Evolutionary conservation across 805 yeast genomes (phyloP).

Genomic region (Candida nitratophila): DNA sequence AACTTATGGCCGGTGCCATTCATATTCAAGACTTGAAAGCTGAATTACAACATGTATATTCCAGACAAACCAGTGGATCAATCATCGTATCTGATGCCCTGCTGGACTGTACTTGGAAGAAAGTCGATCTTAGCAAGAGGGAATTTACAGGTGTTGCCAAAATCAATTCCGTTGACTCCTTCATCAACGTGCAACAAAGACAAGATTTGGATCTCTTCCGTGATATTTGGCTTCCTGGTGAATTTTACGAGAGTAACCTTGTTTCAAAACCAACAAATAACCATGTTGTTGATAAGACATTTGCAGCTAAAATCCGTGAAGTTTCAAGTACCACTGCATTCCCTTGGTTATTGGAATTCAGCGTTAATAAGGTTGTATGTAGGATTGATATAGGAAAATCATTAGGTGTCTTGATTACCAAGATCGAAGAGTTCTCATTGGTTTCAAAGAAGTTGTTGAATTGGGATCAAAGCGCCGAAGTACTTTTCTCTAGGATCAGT

Average conservation of each 20-base stretch:
- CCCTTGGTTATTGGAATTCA: slow-evolving; percentile 66
- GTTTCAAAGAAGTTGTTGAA: slow-evolving; percentile 57
- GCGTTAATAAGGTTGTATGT: slow-evolving; percentile 44
- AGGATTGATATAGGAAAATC: slow-evolving; percentile 79
- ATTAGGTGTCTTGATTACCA: slow-evolving; percentile 56
- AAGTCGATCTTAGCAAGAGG: slow-evolving; percentile 24
- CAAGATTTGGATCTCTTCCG: slow-evolving; percentile 80
- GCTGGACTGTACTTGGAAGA: slow-evolving; percentile 13
- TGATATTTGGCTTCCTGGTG: slow-evolving; percentile 72
- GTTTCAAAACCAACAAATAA: slow-evolving; percentile 4
- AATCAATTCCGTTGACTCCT: slow-evolving; percentile 49
- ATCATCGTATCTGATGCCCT: slow-evolving; percentile 40
- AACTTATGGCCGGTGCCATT: slow-evolving; percentile 33
- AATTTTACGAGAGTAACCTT: slow-evolving; percentile 19
- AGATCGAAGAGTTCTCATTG: slow-evolving; percentile 58
- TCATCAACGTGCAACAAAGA: slow-evolving; percentile 72
- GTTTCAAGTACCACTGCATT: slow-evolving; percentile 58
- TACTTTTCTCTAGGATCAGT: slow-evolving; percentile 47
- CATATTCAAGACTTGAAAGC: slow-evolving; percentile 54
- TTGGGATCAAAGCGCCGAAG: slow-evolving; percentile 64
- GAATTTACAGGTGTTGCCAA: slow-evolving; percentile 41
- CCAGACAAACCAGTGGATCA: slow-evolving; percentile 82
- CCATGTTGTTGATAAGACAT: slow-evolving; percentile 19
- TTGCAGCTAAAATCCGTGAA: slow-evolving; percentile 42
- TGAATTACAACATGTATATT: slow-evolving; percentile 82